Evolutionary conservation across 306 rosid genomes (phyloP).

Genomic region (Corylus heterophylla): DNA sequence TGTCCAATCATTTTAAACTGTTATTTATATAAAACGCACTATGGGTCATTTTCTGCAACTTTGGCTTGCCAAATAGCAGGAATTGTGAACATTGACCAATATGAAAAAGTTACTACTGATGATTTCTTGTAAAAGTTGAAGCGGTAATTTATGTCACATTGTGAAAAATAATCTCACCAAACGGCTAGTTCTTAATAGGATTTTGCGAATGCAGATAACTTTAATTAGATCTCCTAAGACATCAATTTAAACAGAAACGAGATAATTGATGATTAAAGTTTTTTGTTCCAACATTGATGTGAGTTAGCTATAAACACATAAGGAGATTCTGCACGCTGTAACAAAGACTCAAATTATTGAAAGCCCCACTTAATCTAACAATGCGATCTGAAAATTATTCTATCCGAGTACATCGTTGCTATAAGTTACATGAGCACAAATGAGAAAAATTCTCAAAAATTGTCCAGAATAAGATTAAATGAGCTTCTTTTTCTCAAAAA

Average conservation of each 20-base stretch:
- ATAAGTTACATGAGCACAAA: conserved; percentile 42
- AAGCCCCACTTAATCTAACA: not conserved
- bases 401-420: conserved; percentile 26
- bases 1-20: too few relatives aligned
- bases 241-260: too few relatives aligned
- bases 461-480: conserved; percentile 44
- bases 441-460: conserved; percentile 4
- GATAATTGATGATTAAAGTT: not conserved
- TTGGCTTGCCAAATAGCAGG: too few relatives aligned
- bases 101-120: not conserved
- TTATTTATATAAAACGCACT: too few relatives aligned
- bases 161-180: too few relatives aligned
- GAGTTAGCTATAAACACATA: not conserved
- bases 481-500: conserved; percentile 93
- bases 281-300: not conserved
- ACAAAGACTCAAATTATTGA: not conserved
- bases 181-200: not conserved
- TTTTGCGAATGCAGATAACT: too few relatives aligned
- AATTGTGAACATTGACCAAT: not conserved
- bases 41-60: too few relatives aligned
- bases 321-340: not conserved
- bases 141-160: not conserved
- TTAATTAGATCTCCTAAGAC: too few relatives aligned
- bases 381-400: conserved; percentile 21
- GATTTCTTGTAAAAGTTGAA: not conserved